Evolutionary conservation across 352 stramenopile species (phyloP), one percentile per base, ranked within the genome.

Genomic region (Ophiocytium majus): DNA sequence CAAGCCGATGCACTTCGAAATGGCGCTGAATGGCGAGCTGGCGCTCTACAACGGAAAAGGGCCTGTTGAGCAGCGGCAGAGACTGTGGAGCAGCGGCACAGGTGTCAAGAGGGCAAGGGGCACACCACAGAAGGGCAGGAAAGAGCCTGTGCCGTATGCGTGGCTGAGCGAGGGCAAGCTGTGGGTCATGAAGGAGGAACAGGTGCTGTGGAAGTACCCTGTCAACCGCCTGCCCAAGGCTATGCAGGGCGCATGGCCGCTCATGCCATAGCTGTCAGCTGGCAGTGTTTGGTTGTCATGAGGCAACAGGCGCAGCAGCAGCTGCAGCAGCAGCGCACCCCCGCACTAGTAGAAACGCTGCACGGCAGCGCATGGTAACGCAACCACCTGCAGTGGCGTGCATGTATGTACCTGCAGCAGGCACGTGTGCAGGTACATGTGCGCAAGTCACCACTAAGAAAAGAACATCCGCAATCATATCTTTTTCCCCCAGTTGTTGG

Each of bases 1-100:
- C 64, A 76, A 76, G 64, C 64, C 64, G 5, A 76, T 76, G 64
- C 17, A 76, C 64, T 76, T 76, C 17, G 64, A 76, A 17, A 76
- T 76, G 64, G 64, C 64, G 34, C 5, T 17, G 34, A 17, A 76
- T 37, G 64, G 64, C 17, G 64, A 76, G 64, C 64, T 76, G 34
- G 64, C 31, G 10, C 64, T 76, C 31, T 76, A 76, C 64, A 76
- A 17, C 31, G 64, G 64, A 10, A 37, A 5, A 76, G 64, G 5
- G 5, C 64, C 64, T 17, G 17, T 10, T 34, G 64, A 76, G 5
- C 10, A 5, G 5, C 5, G 34, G 34, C 31, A 37, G 64, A 76
- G 17, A 17, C 64, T 76, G 5, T 76, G 64, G 64, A 17, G 64
- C 64, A 76, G 64, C 34, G 34, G 34, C 64, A 76, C 64, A 37